A percentile compares a stretch with the other conserved stretches of the same genome.
Evolutionary conservation across 1,284 basidiomycete genomes (phyloP).

Genomic region (Ganoderma lingzhi): DNA sequence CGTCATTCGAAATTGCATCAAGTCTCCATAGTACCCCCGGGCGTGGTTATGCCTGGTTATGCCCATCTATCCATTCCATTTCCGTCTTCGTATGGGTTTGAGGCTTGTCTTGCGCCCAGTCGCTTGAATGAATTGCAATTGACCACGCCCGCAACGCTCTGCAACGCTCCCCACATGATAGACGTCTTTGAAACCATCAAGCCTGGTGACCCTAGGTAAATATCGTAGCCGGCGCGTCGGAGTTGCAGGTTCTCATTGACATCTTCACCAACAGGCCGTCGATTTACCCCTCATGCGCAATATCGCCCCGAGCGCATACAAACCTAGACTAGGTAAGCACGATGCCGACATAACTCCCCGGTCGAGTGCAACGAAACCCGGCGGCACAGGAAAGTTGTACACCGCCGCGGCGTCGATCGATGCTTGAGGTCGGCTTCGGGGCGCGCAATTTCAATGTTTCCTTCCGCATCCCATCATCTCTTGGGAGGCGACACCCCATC

Average conservation of each 20-base stretch:
- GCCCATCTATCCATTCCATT: background rate
- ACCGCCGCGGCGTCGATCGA: slow-evolving; percentile 48
- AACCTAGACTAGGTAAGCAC: background rate
- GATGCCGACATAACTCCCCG: background rate
- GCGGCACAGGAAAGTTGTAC: slow-evolving; percentile 48
- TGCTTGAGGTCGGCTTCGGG: slow-evolving; percentile 58
- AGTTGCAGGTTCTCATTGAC: no score
- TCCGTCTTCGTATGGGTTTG: background rate
- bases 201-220: no score
- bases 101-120: background rate
- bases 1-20: background rate
- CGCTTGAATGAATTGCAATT: background rate
- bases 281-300: no score
- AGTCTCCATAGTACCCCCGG: background rate
- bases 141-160: background rate
- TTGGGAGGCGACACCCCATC: no score
- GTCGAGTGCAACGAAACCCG: background rate
- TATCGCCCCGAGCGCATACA: background rate
- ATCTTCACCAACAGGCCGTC: no score
- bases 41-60: background rate
- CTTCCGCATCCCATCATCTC: slow-evolving; percentile 34
- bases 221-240: no score
- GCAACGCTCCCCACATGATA: background rate
- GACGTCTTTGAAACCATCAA: background rate
- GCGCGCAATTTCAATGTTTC: slow-evolving; percentile 56